A percentile compares a stretch with the other conserved stretches of the same genome.
Evolutionary conservation across 768 basidiomycete genomes (phyloP).

Genomic region (Hemileccinum impolitum): DNA sequence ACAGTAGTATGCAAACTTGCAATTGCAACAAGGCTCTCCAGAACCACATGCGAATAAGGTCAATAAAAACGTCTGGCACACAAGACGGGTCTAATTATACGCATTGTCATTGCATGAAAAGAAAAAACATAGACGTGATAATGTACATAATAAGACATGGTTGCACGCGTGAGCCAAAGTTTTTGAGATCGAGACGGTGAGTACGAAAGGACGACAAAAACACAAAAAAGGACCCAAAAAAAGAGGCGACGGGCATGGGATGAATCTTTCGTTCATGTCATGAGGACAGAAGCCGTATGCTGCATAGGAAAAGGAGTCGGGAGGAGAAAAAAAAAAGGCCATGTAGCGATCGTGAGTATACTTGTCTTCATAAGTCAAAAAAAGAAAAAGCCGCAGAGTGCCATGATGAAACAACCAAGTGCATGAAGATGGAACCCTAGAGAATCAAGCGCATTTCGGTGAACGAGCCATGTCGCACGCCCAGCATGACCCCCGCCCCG

Average conservation of each 20-base stretch:
- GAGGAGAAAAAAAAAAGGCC: not conserved
- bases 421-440: not conserved
- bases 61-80: no score
- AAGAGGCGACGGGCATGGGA: not conserved
- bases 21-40: no score
- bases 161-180: not conserved
- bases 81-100: no score
- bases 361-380: slow-evolving; percentile 18
- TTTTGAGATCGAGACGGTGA: not conserved
- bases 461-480: no score
- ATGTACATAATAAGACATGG: not conserved
- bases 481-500: not conserved
- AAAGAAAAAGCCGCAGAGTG: slow-evolving; percentile 12
- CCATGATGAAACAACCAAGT: not conserved
- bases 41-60: no score
- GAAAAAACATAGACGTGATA: not conserved
- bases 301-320: not conserved
- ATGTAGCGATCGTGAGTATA: slow-evolving; percentile 6
- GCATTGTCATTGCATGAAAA: not conserved
- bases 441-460: no score
- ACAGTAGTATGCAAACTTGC: no score
- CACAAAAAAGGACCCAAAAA: no score
- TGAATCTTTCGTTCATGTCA: no score
- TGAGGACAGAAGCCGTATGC: no score
- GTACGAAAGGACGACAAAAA: not conserved